Percentiles rank a stretch among this genome's conserved stretches.
phyloP scores from a whole-genome alignment of 306 rosid species.

The barrel medic (Medicago truncatula) region MtrunA17r5.0-ANR NC_053048.1:29021001-29021500 shows the following conservation, averaged over 20 bases:
- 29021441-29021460: constrained; percentile 87
- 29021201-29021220: no score
- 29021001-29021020: constrained; percentile 75
- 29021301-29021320: neutral
- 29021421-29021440: constrained; percentile 73
- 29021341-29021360: no score
- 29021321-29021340: neutral
- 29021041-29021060: constrained; percentile 96
- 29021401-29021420: constrained; percentile 82
- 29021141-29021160: constrained; percentile 41
- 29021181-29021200: neutral
- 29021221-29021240: no score
- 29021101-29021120: constrained; percentile 76
- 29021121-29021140: constrained; percentile 95
- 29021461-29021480: constrained; percentile 84
- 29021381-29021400: neutral
- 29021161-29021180: constrained; percentile 11
- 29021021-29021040: constrained; percentile 55
- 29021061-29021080: constrained; percentile 91
- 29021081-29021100: constrained; percentile 85
- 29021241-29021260: no score
- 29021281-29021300: neutral
- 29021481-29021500: constrained; percentile 89
- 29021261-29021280: no score
- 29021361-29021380: no score